Evolutionary conservation across 805 yeast genomes (phyloP).

Genomic region (Starmerella bombicola): DNA sequence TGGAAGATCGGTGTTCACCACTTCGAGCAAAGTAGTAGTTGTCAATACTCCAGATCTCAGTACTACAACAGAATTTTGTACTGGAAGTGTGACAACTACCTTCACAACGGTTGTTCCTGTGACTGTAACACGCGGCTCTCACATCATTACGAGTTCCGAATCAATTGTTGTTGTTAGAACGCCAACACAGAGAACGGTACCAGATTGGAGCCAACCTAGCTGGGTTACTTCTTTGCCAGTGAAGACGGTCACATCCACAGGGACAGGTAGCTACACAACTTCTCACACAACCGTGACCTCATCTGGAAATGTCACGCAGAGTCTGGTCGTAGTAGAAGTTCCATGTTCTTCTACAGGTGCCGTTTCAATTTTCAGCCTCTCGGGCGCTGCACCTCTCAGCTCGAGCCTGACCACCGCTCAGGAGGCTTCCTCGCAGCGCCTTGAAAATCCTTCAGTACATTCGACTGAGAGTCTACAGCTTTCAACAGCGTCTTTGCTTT

Average conservation of each 20-base stretch:
- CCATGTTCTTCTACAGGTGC: neutral
- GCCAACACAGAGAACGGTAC: neutral
- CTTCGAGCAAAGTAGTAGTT: neutral
- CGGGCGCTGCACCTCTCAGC: too few species aligned
- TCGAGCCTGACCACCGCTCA: too few species aligned
- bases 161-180: neutral
- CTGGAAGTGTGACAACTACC: neutral
- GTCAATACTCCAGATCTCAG: neutral
- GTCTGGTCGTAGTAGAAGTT: neutral
- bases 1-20: neutral
- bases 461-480: too few species aligned
- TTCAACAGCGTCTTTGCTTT: neutral
- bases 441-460: too few species aligned
- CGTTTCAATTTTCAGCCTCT: too few species aligned
- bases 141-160: neutral
- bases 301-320: neutral
- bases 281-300: neutral
- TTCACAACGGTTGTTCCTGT: neutral
- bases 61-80: neutral
- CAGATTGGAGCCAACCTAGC: neutral
- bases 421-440: too few species aligned
- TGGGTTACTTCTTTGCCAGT: neutral
- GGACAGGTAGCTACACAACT: neutral
- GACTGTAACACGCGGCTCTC: neutral
- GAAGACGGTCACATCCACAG: neutral